These are phyloP conservation scores for Candida insectalens DNA, from an alignment of 805 yeast genomes.

Conservation along the genomic window DNA sequence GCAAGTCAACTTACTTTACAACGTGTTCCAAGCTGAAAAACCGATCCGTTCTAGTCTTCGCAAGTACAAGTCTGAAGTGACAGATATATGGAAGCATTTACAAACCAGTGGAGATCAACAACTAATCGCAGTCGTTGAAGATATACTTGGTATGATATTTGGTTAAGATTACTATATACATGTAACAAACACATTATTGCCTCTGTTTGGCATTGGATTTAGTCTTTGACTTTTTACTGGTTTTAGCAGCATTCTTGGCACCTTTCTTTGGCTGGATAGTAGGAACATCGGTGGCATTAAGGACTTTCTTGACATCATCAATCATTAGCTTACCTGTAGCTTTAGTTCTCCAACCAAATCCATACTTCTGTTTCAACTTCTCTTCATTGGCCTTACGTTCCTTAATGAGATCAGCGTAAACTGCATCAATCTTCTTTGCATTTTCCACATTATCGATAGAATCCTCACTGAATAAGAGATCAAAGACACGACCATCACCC, in stretches of 20 bases:
- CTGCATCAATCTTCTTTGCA: conserved; percentile 20
- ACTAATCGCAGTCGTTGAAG: too few species aligned
- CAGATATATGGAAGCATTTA: too few species aligned
- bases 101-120: too few species aligned
- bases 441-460: conserved; percentile 67
- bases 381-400: conserved; percentile 52
- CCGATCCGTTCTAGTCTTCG: too few species aligned
- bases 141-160: too few species aligned
- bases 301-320: conserved; percentile 30
- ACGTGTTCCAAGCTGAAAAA: too few species aligned
- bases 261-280: background rate
- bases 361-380: conserved; percentile 42
- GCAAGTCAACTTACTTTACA: too few species aligned
- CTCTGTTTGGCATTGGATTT: too few species aligned
- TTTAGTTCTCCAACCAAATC: conserved; percentile 52
- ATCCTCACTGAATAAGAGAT: conserved; percentile 73
- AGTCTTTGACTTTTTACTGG: background rate
- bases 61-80: too few species aligned
- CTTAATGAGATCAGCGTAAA: conserved; percentile 21
- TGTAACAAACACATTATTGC: too few species aligned
- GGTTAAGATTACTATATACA: too few species aligned
- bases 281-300: conserved; percentile 7
- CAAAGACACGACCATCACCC: conserved; percentile 87
- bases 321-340: conserved; percentile 32
- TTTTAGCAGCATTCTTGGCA: background rate